phyloP scores from a whole-genome alignment of 176 grass and related monocot species.

The Microstegium vimineum region DNA sequence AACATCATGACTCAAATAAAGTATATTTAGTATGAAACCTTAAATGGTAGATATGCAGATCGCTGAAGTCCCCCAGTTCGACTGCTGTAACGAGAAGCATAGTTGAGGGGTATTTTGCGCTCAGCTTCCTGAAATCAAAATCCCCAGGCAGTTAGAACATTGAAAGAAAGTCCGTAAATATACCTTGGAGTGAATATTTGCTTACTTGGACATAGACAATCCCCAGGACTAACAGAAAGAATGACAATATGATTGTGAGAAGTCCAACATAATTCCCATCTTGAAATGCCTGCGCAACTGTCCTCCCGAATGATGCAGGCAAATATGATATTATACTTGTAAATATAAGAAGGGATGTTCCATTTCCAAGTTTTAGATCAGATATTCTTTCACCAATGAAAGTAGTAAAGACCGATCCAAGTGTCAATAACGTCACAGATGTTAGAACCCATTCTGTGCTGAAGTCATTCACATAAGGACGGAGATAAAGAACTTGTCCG shows the following conservation, averaged over 20 bases:
- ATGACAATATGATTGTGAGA: slow-evolving; percentile 65
- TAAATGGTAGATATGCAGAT: slow-evolving; percentile 98
- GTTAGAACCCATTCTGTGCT: slow-evolving; percentile 84
- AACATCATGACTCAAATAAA: slow-evolving; percentile 5
- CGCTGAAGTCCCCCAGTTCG: slow-evolving; percentile 62
- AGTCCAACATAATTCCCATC: slow-evolving; percentile 91
- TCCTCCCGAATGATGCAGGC: slow-evolving; percentile 83
- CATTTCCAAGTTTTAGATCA: slow-evolving; percentile 91
- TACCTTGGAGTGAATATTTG: slow-evolving; percentile 16
- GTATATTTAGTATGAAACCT: slow-evolving; percentile 45
- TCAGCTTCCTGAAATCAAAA: slow-evolving; percentile 92
- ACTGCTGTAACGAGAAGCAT: slow-evolving; percentile 88
- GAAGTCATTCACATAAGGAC: slow-evolving; percentile 89
- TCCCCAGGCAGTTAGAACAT: slow-evolving; percentile 22
- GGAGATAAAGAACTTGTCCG: slow-evolving; percentile 88
- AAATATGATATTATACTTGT: slow-evolving; percentile 97
- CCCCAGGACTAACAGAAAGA: slow-evolving; percentile 82
- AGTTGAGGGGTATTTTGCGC: slow-evolving; percentile 95
- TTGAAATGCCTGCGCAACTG: slow-evolving; percentile 82
- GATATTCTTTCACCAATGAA: slow-evolving; percentile 95
- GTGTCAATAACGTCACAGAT: slow-evolving; percentile 77
- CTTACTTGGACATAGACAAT: slow-evolving; percentile 99
- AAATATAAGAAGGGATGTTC: slow-evolving; percentile 97
- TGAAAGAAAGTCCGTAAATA: background rate
- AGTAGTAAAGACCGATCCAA: slow-evolving; percentile 93